Evolutionary conservation across 495 filamentous ascomycete genomes (phyloP).

Genomic region (Parmelia sp.): DNA sequence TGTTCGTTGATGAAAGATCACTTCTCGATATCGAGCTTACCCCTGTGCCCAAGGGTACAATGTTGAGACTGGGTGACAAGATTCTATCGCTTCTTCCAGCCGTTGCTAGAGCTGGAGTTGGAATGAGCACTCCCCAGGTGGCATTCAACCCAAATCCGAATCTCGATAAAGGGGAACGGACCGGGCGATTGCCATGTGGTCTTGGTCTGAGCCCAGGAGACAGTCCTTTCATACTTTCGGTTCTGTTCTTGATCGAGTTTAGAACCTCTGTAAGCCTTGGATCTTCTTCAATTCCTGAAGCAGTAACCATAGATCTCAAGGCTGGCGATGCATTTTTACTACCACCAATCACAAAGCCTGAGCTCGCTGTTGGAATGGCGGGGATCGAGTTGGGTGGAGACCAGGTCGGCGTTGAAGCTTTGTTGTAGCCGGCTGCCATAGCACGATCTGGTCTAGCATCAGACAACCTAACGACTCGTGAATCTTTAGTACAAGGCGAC

Average conservation of each 20-base stretch:
- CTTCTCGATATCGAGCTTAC: background rate
- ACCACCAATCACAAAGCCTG: background rate
- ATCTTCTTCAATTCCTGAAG: background rate
- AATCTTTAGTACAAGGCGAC: background rate
- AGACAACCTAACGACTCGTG: background rate
- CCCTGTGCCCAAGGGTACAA: background rate
- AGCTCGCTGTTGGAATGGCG: background rate
- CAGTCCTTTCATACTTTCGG: background rate
- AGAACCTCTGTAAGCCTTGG: background rate
- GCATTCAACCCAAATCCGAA: background rate
- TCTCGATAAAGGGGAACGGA: background rate
- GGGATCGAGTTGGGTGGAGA: background rate
- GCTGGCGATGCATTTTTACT: background rate
- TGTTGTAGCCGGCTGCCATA: background rate
- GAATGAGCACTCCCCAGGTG: background rate
- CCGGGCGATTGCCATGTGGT: background rate
- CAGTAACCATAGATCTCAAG: background rate
- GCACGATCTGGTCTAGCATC: background rate
- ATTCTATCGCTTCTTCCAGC: background rate
- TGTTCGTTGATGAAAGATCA: background rate
- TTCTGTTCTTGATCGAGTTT: background rate
- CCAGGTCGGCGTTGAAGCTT: background rate
- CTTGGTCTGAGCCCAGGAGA: background rate
- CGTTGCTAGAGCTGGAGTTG: background rate
- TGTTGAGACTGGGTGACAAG: background rate